Evolutionary conservation across 2,329 filamentous ascomycete genomes (phyloP), one percentile per base, ranked within the genome.

Genomic region (Hawksworthiomyces lignivorus): DNA sequence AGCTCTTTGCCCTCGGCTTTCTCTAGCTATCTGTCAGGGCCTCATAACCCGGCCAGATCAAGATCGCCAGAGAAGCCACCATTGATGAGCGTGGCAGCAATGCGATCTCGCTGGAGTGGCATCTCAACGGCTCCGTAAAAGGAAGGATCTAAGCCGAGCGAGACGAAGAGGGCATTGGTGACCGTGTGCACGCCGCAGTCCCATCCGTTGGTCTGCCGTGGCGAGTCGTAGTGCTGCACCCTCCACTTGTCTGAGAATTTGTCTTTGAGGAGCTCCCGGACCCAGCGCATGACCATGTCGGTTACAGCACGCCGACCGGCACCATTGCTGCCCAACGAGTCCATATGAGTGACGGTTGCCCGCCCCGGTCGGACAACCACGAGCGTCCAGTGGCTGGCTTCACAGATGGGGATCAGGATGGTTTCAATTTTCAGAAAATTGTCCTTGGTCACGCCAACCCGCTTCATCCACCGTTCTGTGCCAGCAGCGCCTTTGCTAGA

Each of bases 161-260:
- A 66, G 27, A 79, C 53, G 42, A 78, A 84, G 36, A 87, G 72
- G 14, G 75, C 80, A 54, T 89, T 90, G 15, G 84, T 75, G 50
- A 86, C 77, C 12, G 81, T 76, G 56, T 87, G 86, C 4, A 87
- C 75, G n/a, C 85, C 85, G 51, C 85, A 89, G 56, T 89, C 85
- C 54, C 73, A 77, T 2, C 72, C 72, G 54, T 89, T 89, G 20
- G 62, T 67, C 57, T 89, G 84, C 3, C 49, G 52, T 0, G 75
- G 70, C 27, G 73, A 75, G 14, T 61, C 58, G 33, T 71, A 66
- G n/a, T 61, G 56, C 7, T 73, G 62, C 1, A 68, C 62, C 19
- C 58, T 65, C 84, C 84, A 89, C 19, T 27, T 33, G 2, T 62
- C 61, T 12, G 68, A 55, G 52, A 73, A 87, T 6, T 62, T 59